phyloP scores from a whole-genome alignment of 495 filamentous ascomycete species.

The Chaetomium cochliodes region DNA sequence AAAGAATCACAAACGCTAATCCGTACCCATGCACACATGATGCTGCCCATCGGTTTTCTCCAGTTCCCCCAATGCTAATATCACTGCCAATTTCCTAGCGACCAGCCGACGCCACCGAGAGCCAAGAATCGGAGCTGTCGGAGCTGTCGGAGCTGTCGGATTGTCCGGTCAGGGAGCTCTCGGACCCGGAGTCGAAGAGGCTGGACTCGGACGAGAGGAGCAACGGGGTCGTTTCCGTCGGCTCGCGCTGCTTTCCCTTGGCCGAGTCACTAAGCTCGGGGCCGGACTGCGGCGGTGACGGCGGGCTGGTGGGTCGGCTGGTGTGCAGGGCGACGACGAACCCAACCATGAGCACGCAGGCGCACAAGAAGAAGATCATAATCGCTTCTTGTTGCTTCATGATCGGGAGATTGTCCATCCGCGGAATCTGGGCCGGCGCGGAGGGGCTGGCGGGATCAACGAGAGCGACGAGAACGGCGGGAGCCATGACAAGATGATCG shows the following conservation, averaged over 20 bases:
- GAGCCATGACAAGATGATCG: no score
- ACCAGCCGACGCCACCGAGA: neutral
- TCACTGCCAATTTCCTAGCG: no score
- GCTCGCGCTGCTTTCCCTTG: neutral
- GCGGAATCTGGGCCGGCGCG: neutral
- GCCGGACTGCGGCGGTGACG: neutral
- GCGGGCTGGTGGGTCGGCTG: neutral
- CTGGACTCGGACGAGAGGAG: slow-evolving; percentile 9
- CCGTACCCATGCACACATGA: no score
- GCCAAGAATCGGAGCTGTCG: neutral
- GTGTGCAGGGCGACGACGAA: neutral
- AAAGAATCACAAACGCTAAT: no score
- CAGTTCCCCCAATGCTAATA: neutral
- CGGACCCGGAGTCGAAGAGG: neutral
- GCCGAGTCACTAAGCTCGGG: no score
- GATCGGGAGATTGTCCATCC: neutral
- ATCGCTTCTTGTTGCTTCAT: neutral
- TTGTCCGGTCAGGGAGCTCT: neutral
- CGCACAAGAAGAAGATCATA: neutral
- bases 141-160: neutral
- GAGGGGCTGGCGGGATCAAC: neutral
- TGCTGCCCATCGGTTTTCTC: no score
- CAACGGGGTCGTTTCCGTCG: slow-evolving; percentile 3
- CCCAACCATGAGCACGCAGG: neutral
- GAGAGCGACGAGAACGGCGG: no score